A percentile compares a stretch with the other conserved stretches of the same genome.
Evolutionary conservation across 192 early-diverging fungal genomes (phyloP).

Genomic region (Funneliformis geosporum): DNA sequence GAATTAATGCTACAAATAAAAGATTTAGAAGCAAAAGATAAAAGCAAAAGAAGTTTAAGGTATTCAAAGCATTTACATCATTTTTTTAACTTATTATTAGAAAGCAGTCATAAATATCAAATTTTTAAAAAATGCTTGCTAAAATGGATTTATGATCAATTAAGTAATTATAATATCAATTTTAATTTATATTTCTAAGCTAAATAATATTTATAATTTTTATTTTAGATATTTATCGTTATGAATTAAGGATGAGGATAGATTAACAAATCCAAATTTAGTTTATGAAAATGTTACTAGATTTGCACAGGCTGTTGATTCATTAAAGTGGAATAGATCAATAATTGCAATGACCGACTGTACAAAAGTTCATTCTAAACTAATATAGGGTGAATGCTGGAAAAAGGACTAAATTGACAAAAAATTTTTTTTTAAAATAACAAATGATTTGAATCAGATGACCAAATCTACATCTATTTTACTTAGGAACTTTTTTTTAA

Average conservation of each 20-base stretch:
- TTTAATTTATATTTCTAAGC: too few species aligned
- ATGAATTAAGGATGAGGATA: not conserved
- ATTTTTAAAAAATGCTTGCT: not conserved
- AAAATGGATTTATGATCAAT: not conserved
- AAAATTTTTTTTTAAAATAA: too few species aligned
- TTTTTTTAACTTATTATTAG: not conserved
- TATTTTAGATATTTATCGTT: not conserved
- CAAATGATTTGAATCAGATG: too few species aligned
- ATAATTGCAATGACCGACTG: not conserved
- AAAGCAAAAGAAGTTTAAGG: not conserved
- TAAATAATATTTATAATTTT: not conserved
- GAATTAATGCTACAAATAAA: not conserved
- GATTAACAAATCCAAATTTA: not conserved
- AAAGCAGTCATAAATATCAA: not conserved
- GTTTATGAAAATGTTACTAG: not conserved
- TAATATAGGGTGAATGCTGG: too few species aligned
- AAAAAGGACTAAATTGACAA: too few species aligned
- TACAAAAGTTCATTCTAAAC: not conserved
- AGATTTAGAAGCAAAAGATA: not conserved
- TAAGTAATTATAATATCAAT: not conserved
- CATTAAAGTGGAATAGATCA: not conserved
- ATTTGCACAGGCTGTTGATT: not conserved
- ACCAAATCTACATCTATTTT: too few species aligned
- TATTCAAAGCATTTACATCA: not conserved
- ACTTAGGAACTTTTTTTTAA: too few species aligned